A percentile compares a stretch with the other conserved stretches of the same genome.
phyloP scores from a whole-genome alignment of 495 filamentous ascomycete genomes.

The Talaromyces ruber region DNA sequence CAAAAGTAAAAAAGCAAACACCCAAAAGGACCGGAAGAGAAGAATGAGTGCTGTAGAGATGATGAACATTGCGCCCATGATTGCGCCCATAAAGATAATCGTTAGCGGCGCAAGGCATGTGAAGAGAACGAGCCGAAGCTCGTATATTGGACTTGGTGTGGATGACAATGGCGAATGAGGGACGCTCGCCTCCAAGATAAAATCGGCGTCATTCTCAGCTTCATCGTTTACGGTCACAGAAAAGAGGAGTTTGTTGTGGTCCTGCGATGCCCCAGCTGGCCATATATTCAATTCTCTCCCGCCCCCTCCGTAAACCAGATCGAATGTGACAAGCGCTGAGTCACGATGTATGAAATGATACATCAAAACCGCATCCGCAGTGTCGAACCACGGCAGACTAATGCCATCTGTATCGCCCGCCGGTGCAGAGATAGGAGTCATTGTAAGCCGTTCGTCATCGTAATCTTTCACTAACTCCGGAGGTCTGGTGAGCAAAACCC shows the following conservation, averaged over 20 bases:
- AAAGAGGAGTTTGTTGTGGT: not conserved
- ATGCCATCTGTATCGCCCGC: constrained; percentile 1
- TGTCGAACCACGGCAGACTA: constrained; percentile 4
- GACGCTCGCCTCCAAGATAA: not conserved
- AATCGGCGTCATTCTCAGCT: not conserved
- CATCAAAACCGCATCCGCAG: not conserved
- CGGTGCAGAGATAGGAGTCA: not conserved
- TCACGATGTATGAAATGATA: constrained; percentile 2
- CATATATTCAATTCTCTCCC: not conserved
- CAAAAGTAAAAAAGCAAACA: not conserved
- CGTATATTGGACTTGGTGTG: not conserved
- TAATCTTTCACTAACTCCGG: not conserved
- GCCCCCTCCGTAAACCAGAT: not conserved
- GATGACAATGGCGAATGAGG: not conserved
- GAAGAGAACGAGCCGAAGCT: not conserved
- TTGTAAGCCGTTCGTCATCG: not conserved
- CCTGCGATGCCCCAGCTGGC: not conserved
- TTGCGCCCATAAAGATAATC: not conserved
- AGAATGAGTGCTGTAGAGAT: not conserved
- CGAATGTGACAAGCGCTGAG: not conserved
- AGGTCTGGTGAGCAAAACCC: not conserved
- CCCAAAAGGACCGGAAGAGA: not conserved
- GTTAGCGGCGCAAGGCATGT: not conserved
- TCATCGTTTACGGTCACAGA: not conserved
- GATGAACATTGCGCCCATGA: not conserved